phyloP scores from a whole-genome alignment of 805 yeast species.

The Candida tibetensis region DNA sequence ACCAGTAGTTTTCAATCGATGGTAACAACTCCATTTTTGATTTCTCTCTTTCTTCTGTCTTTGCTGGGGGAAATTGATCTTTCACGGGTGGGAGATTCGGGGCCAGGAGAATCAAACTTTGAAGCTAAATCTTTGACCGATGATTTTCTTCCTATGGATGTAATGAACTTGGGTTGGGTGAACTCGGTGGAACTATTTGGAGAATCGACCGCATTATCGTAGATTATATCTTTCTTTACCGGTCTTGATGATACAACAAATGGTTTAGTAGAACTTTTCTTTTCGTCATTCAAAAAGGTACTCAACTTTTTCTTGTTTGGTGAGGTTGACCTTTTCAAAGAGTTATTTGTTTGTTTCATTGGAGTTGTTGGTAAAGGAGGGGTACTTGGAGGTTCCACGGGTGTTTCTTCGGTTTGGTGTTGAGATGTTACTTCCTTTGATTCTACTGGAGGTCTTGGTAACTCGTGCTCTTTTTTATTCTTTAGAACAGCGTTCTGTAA shows the following conservation, averaged over 20 bases:
- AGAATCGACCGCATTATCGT: slow-evolving; percentile 10
- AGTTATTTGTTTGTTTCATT: slow-evolving; percentile 12
- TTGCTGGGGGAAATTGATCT: slow-evolving; percentile 16
- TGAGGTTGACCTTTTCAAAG: slow-evolving; percentile 36
- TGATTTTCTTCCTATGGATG: slow-evolving; percentile 26
- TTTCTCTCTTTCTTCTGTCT: slow-evolving; percentile 2
- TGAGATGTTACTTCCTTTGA: background rate
- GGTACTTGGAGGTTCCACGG: slow-evolving; percentile 7
- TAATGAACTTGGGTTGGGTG: slow-evolving; percentile 27
- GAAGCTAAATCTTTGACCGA: slow-evolving; percentile 34
- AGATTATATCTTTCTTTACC: slow-evolving; percentile 25
- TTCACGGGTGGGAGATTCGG: slow-evolving; percentile 12
- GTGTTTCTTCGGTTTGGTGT: background rate
- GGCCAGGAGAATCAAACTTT: slow-evolving; percentile 21
- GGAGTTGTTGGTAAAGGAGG: slow-evolving; percentile 19
- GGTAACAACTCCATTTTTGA: slow-evolving; percentile 2
- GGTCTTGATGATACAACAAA: slow-evolving; percentile 24
- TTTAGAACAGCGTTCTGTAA: slow-evolving; percentile 25
- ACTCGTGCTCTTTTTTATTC: slow-evolving; percentile 10
- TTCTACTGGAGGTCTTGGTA: slow-evolving; percentile 2
- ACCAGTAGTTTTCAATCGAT: too few species aligned
- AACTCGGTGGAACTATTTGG: slow-evolving; percentile 17
- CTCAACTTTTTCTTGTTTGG: slow-evolving; percentile 37
- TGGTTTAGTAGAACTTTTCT: slow-evolving; percentile 3
- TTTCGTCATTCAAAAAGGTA: slow-evolving; percentile 12